A percentile compares a stretch with the other conserved stretches of the same genome.
Conservation (phyloP, 208 protist species). For the Crithidia expoeki region DNA sequence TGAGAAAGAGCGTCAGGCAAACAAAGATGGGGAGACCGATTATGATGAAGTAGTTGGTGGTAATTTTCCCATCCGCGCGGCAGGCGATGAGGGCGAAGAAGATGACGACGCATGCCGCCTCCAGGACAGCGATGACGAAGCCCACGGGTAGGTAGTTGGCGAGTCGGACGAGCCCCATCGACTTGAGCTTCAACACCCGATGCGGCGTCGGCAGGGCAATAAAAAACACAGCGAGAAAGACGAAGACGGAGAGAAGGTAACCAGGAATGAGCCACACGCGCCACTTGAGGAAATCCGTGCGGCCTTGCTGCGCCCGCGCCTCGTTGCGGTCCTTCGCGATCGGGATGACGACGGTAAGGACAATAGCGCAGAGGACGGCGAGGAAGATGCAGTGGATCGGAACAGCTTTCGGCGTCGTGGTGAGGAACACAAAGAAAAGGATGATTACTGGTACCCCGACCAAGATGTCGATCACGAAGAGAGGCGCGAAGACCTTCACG, state of each 20-base stretch:
- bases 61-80: conserved; percentile 70
- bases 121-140: conserved; percentile 44
- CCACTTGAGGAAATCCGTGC: conserved; percentile 57
- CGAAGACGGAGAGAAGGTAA: conserved; percentile 57
- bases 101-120: conserved; percentile 31
- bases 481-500: conserved; percentile 70
- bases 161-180: conserved; percentile 30
- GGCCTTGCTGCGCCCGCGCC: conserved; percentile 15
- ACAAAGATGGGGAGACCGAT: conserved; percentile 63
- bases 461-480: conserved; percentile 63
- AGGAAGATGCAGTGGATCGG: conserved; percentile 24
- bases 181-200: conserved; percentile 17
- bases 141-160: conserved; percentile 37
- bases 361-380: conserved; percentile 39
- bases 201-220: conserved; percentile 24
- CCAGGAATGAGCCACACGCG: conserved; percentile 66
- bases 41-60: conserved; percentile 71
- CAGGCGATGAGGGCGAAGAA: conserved; percentile 71
- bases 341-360: conserved; percentile 65
- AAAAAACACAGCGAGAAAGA: conserved; percentile 28
- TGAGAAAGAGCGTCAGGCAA: conserved; percentile 30
- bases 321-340: conserved; percentile 75
- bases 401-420: conserved; percentile 23
- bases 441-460: conserved; percentile 35
- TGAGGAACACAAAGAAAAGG: conserved; percentile 26